Base-by-base conservation (phyloP, 768 basidiomycete species). In the Harrya chromipes region DNA sequence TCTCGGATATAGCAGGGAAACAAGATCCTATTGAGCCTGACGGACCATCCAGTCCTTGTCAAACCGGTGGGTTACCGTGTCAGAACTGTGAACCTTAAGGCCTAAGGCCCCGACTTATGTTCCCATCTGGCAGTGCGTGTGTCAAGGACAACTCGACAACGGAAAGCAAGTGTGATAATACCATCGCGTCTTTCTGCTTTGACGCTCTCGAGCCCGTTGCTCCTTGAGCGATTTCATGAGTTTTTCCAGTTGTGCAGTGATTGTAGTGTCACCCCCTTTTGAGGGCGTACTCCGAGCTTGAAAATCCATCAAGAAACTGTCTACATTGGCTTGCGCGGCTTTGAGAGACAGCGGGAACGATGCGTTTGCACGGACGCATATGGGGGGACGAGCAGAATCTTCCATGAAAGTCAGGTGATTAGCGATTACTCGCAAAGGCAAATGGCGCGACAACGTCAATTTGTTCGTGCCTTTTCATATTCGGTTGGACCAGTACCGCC, bases 161-260 rank as follows among this genome's bases (percentile, higher is more conserved):
- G n/a, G 4, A 27, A 33, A 43, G 16, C 5, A 16, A 4, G 12
- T 6, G 7, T 5, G 19, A 17, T 1, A 3, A 29, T 51, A 64
- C 55, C 56, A 50, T 47, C 23, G 17, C 11, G 13, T 35, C 33
- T 24, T 12, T 49, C 19, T 55, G 13, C 33, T 49, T 50, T 31
- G 50, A 13, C 63, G 63, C 36, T 61, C 61, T 23, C 58, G 59
- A 40, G 49, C 49, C 1, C 75, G 66, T 55, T 82, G 75, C 52
- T 81, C 78, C 43, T 73, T 72, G 51, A 83, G 60, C 4, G 82
- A 80, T 44, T 72, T 70, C 39, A 70, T 70, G 43, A 84, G 65
- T 61, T 84, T 84, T 59, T 79, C 75, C 19, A 84, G 69, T 58
- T 83, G 82, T 5, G 81, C 80, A 0, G 75, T 81, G 40, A 81